Evolutionary conservation across 1,139 yeast species (phyloP).

Genomic region (Geotrichum phurueaensis): DNA sequence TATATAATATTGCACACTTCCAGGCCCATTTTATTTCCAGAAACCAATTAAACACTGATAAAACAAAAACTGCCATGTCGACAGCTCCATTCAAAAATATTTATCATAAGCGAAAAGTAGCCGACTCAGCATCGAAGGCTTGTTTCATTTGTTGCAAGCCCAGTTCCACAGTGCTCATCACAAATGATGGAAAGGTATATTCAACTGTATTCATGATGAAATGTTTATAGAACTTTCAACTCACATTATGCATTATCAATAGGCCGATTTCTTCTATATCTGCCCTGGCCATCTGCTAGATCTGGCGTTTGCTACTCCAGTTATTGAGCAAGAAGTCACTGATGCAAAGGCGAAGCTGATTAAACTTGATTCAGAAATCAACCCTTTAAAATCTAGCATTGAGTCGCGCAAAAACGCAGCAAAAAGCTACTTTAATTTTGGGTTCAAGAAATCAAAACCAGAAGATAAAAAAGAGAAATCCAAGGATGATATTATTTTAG

Average conservation of each 20-base stretch:
- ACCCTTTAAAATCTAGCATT: constrained; percentile 29
- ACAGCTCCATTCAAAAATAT: constrained; percentile 42
- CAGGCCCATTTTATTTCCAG: neutral
- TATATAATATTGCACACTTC: neutral
- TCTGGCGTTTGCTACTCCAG: constrained; percentile 53
- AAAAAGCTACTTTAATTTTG: constrained; percentile 11
- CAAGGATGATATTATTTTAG: constrained; percentile 19
- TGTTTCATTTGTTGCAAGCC: constrained; percentile 68
- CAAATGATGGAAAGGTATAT: constrained; percentile 36
- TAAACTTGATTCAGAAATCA: constrained; percentile 41
- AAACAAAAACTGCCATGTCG: constrained; percentile 1
- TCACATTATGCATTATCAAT: constrained; percentile 8
- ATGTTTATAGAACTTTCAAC: neutral
- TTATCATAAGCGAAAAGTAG: constrained; percentile 54
- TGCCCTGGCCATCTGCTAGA: constrained; percentile 64
- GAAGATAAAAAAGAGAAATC: constrained; percentile 22
- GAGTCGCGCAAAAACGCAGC: constrained; percentile 12
- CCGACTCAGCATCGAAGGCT: constrained; percentile 49
- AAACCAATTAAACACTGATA: constrained; percentile 4
- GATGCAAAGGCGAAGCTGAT: constrained; percentile 40
- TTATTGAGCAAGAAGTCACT: constrained; percentile 44
- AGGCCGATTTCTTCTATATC: constrained; percentile 60
- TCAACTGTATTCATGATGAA: neutral
- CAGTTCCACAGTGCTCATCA: constrained; percentile 53
- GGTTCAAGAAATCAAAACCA: constrained; percentile 18